Evolutionary conservation across 768 basidiomycete genomes (phyloP).

Genomic region (Kwoniella europaea): DNA sequence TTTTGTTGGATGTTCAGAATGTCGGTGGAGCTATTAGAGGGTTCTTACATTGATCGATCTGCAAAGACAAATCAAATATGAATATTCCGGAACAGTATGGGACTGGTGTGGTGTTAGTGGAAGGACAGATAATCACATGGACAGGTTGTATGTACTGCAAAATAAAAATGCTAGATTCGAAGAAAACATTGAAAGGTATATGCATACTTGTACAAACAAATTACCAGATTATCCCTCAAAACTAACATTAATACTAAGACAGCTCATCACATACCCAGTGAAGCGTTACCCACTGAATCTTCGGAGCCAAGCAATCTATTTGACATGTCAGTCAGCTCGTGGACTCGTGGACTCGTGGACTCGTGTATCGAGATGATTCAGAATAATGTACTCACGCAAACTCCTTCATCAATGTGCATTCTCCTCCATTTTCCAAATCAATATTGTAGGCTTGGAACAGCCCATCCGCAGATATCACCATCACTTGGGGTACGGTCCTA

Average conservation of each 20-base stretch:
- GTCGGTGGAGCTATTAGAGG: conserved; percentile 91
- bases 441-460: conserved; percentile 95
- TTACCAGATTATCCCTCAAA: background rate
- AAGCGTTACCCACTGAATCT: conserved; percentile 32
- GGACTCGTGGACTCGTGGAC: too few species aligned
- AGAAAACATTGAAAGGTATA: background rate
- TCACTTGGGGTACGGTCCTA: conserved; percentile 92
- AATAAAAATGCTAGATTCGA: background rate
- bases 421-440: conserved; percentile 93
- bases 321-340: background rate
- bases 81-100: background rate
- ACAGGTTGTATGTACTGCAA: background rate
- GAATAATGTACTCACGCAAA: conserved; percentile 64
- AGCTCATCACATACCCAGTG: conserved; percentile 9
- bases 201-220: conserved; percentile 14
- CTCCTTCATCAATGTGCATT: conserved; percentile 92
- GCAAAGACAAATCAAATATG: too few species aligned
- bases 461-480: conserved; percentile 94
- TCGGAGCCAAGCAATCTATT: conserved; percentile 45
- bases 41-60: conserved; percentile 65
- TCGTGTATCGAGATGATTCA: background rate
- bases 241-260: background rate
- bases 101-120: background rate
- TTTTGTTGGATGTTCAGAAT: conserved; percentile 88
- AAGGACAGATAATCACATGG: background rate